Conservation (phyloP, 306 rosid genomes). For the Corylus avellana region DNA sequence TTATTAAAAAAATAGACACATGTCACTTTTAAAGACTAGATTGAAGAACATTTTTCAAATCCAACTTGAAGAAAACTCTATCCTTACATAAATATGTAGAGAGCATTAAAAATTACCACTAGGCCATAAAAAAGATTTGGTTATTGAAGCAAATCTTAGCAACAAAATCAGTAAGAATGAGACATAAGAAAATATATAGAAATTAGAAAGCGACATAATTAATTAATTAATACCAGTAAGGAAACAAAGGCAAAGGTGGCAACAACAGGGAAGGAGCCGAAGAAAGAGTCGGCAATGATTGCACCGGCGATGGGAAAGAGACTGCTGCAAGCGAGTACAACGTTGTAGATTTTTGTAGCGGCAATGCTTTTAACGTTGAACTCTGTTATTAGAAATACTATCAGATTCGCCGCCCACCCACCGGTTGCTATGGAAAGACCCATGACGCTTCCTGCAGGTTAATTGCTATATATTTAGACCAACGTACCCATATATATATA, state of each 20-base stretch:
- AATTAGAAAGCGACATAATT: no score
- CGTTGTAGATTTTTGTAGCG: conserved; percentile 42
- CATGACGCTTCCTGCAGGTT: conserved; percentile 19
- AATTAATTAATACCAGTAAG: conserved; percentile 29
- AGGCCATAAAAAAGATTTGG: no score
- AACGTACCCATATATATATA: neutral
- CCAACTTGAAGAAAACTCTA: no score
- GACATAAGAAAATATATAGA: no score
- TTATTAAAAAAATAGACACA: no score
- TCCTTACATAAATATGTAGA: no score
- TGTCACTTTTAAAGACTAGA: no score
- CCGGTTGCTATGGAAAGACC: conserved; percentile 34
- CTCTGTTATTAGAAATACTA: conserved; percentile 36
- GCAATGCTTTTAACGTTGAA: conserved; percentile 38
- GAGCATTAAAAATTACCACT: no score
- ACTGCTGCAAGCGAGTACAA: conserved; percentile 33
- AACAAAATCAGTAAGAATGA: no score
- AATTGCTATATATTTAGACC: neutral
- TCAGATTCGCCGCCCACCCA: conserved; percentile 40
- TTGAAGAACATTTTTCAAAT: no score
- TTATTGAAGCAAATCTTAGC: no score
- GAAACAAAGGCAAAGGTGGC: conserved; percentile 33
- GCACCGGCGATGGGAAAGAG: conserved; percentile 41
- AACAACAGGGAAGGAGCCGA: conserved; percentile 36
- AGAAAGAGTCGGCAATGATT: conserved; percentile 40